Percentiles rank a stretch among this genome's conserved stretches.
Evolutionary conservation across 768 basidiomycete genomes (phyloP).

Genomic region (Russula griseocarnosa): DNA sequence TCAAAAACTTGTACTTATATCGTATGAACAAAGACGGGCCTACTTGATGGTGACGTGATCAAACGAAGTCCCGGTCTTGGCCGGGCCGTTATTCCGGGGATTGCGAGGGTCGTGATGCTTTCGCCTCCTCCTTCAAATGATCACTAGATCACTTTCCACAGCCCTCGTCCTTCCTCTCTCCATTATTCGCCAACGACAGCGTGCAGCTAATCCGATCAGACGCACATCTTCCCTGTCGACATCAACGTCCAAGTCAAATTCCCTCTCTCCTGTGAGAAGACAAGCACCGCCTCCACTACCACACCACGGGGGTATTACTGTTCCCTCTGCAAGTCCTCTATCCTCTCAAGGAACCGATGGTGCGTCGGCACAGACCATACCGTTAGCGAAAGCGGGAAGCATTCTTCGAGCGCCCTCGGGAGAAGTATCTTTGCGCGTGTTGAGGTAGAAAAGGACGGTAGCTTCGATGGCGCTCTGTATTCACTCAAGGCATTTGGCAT

Average conservation of each 20-base stretch:
- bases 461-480: slow-evolving; percentile 50
- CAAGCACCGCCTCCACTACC: neutral
- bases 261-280: slow-evolving; percentile 28
- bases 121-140: too few species aligned
- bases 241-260: slow-evolving; percentile 13
- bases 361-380: neutral
- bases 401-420: neutral
- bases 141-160: neutral
- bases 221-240: slow-evolving; percentile 17
- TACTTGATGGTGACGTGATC: too few species aligned
- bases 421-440: neutral
- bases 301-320: neutral
- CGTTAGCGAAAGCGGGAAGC: neutral
- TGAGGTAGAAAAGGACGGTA: slow-evolving; percentile 29
- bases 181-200: slow-evolving; percentile 33
- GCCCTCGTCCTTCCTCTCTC: slow-evolving; percentile 35
- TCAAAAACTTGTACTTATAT: too few species aligned
- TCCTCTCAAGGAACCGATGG: neutral
- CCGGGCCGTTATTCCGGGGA: neutral
- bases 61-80: too few species aligned
- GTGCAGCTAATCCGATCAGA: slow-evolving; percentile 15
- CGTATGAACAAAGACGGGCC: too few species aligned
- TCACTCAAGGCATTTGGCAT: slow-evolving; percentile 61
- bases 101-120: too few species aligned
- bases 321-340: neutral